Conservation (phyloP, 1,284 basidiomycete species). For the Somion occarium region DNA sequence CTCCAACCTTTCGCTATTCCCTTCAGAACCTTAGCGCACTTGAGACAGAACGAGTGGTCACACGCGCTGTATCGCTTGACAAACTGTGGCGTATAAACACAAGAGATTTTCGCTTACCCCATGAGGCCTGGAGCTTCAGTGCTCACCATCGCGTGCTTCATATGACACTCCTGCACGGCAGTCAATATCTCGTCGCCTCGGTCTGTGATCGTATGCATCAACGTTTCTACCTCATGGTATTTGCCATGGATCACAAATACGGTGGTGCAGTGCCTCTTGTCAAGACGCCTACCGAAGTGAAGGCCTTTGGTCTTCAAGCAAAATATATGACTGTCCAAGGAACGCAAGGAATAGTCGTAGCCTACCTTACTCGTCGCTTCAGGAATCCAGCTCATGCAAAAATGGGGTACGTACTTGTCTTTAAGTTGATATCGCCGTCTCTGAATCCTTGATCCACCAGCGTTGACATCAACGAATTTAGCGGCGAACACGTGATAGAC, state of each 20-base stretch:
- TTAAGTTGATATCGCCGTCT: no score
- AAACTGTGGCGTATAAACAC: slow-evolving; percentile 23
- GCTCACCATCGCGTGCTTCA: slow-evolving; percentile 44
- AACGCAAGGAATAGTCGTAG: slow-evolving; percentile 52
- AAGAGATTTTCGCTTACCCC: slow-evolving; percentile 6
- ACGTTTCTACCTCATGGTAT: slow-evolving; percentile 47
- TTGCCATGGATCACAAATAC: slow-evolving; percentile 49
- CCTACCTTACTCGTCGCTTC: slow-evolving; percentile 35
- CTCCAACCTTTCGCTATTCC: slow-evolving; percentile 50
- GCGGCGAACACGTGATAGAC: slow-evolving; percentile 41
- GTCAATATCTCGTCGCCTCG: slow-evolving; percentile 63
- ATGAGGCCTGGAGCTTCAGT: slow-evolving; percentile 30
- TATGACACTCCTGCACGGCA: slow-evolving; percentile 62
- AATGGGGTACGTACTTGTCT: background rate
- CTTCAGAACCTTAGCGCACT: slow-evolving; percentile 39
- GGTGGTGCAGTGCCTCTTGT: slow-evolving; percentile 43
- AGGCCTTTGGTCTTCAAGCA: slow-evolving; percentile 56
- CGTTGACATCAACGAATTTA: slow-evolving; percentile 42
- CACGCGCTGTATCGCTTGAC: slow-evolving; percentile 55
- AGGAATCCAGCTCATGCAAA: slow-evolving; percentile 13
- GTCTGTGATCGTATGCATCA: slow-evolving; percentile 37
- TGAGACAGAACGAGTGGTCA: slow-evolving; percentile 61
- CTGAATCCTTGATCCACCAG: no score
- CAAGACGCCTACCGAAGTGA: slow-evolving; percentile 42
- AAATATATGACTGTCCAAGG: slow-evolving; percentile 52